A percentile compares a stretch with the other conserved stretches of the same genome.
Conservation (phyloP, 176 grass and related monocot species). For the Eleusine indica region DNA sequence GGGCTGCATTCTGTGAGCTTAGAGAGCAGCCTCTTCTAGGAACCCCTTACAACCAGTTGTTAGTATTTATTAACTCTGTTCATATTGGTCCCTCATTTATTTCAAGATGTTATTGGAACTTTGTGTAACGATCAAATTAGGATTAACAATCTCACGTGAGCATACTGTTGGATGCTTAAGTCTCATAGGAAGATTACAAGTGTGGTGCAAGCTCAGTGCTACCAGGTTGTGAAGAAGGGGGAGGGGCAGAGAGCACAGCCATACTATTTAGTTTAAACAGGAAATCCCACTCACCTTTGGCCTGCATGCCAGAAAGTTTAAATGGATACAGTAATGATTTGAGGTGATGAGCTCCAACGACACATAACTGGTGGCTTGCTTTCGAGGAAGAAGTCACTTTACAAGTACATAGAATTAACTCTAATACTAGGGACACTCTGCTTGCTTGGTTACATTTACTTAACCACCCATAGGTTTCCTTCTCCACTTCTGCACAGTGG, state of each 20-base stretch:
- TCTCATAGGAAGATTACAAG: not conserved
- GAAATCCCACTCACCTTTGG: constrained; percentile 1
- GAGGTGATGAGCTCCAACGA: not conserved
- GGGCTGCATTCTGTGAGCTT: too few species aligned
- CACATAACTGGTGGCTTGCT: too few species aligned
- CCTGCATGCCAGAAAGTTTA: not conserved
- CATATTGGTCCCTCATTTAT: constrained; percentile 14
- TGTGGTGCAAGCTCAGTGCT: not conserved
- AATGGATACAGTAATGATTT: constrained; percentile 14
- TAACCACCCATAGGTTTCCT: too few species aligned
- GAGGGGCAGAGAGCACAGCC: not conserved
- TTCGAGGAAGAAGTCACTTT: too few species aligned
- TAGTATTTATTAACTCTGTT: constrained; percentile 19
- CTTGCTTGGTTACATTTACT: too few species aligned
- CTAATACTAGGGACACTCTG: too few species aligned
- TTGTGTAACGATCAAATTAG: not conserved
- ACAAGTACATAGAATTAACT: too few species aligned
- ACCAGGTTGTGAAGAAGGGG: not conserved
- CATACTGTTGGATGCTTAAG: not conserved
- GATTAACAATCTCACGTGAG: not conserved
- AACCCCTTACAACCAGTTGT: not conserved
- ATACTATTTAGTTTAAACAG: not conserved
- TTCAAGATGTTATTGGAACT: constrained; percentile 16
- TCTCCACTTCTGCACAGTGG: too few species aligned
- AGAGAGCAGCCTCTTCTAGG: too few species aligned